Evolutionary conservation across 192 early-diverging fungal genomes (phyloP), one percentile per base, ranked within the genome.

Genomic region (Helicostylum pulchrum): DNA sequence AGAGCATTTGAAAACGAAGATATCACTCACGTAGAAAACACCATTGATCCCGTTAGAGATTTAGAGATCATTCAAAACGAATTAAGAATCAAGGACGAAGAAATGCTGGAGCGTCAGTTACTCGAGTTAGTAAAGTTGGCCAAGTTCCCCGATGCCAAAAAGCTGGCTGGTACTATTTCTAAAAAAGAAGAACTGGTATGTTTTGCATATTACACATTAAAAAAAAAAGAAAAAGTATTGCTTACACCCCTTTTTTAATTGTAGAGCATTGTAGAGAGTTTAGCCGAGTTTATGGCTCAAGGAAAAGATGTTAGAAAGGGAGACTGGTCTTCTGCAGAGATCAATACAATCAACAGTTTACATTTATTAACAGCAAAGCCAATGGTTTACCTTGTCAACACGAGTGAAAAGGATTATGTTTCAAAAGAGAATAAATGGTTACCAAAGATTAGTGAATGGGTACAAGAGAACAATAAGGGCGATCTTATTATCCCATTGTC

Each of bases 331-430:
- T 75, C 69, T 44, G 78, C 84, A 66, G 84, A 93, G 60, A 81
- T 89, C 31, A 81, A 88, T 31, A 71, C 84, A 8, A 88, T 92
- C 80, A 92, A 92, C 68, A 58, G 71, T 12, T 74, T 88, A 57
- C 82, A 85, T 55, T 80, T 93, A 30, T 74, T 93, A 42, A 91
- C 91, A 0, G 90, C 90, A 30, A 93, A 93, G 65, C 91, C 91
- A 0, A 87, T 88, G 63, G 79, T 91, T 14, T 83, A 83, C 54
- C 78, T 92, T 34, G 79, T 78, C 76, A 93, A 93, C 73, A 76
- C 91, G 36, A 80, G 74, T 42, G 84, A 89, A 59, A 70, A 86
- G 3, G 90, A 90, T 39, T 93, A 87, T 54, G 53, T 78, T 36
- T 43, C 79, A 31, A 82, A 84, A 43, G 84, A 88, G 63, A 87